These are phyloP conservation scores for Backusella westeae DNA, from an alignment of 192 early-diverging fungal genomes.

Conservation along the genomic window DNA sequence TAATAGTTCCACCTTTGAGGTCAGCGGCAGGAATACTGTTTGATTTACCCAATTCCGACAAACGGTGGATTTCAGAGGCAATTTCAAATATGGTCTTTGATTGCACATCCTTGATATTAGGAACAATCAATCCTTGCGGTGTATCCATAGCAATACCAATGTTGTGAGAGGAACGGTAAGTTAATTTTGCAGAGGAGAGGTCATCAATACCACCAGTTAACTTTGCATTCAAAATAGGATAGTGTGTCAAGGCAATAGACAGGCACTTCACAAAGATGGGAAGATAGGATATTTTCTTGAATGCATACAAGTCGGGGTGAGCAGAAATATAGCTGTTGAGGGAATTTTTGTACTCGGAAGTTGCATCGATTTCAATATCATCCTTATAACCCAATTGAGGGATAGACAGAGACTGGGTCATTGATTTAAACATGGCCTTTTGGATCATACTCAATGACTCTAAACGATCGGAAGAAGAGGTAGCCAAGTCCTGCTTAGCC, in stretches of 20 bases:
- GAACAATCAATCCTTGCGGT: slow-evolving; percentile 89
- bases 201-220: slow-evolving; percentile 44
- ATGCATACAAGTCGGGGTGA: slow-evolving; percentile 42
- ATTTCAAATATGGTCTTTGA: slow-evolving; percentile 85
- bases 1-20: slow-evolving; percentile 82
- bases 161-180: slow-evolving; percentile 82
- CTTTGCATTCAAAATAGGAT: slow-evolving; percentile 84
- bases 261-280: slow-evolving; percentile 94
- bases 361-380: slow-evolving; percentile 76
- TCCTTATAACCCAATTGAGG: slow-evolving; percentile 97
- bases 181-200: slow-evolving; percentile 53
- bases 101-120: slow-evolving; percentile 93
- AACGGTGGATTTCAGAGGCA: slow-evolving; percentile 76
- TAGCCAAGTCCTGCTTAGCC: neutral
- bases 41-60: slow-evolving; percentile 62
- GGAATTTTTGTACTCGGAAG: slow-evolving; percentile 55
- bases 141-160: slow-evolving; percentile 98
- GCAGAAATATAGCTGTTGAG: slow-evolving; percentile 66
- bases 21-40: slow-evolving; percentile 65
- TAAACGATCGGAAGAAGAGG: slow-evolving; percentile 13
- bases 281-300: slow-evolving; percentile 88
- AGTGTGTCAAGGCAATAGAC: slow-evolving; percentile 75
- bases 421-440: slow-evolving; percentile 95
- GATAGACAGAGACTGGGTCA: slow-evolving; percentile 89
- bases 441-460: slow-evolving; percentile 53